Percentiles rank a stretch among this genome's conserved stretches.
Evolutionary conservation across 345 rosid genomes (phyloP).

Genomic region (Diplotaxis tenuifolia): DNA sequence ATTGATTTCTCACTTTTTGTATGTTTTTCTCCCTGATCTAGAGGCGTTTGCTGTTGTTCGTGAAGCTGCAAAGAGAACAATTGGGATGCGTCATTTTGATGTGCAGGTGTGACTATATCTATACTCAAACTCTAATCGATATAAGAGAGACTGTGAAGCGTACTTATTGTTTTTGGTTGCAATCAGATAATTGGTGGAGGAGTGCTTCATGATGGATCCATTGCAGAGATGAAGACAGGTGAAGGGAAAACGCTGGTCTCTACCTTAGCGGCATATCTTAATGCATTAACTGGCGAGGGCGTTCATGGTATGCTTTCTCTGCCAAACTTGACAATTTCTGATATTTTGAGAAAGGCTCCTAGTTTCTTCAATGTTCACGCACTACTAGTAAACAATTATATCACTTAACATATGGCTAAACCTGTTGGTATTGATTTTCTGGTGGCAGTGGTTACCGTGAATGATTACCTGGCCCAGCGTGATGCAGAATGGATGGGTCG

Average conservation of each 20-base stretch:
- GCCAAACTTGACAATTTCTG: neutral
- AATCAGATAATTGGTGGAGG: slow-evolving; percentile 91
- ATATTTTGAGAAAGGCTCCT: slow-evolving; percentile 4
- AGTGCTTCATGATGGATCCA: slow-evolving; percentile 95
- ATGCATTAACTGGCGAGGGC: slow-evolving; percentile 88
- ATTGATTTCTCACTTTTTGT: neutral
- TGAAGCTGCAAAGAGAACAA: slow-evolving; percentile 92
- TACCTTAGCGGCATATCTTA: slow-evolving; percentile 93
- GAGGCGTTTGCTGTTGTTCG: slow-evolving; percentile 97
- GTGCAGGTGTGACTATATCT: slow-evolving; percentile 65
- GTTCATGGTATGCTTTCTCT: slow-evolving; percentile 71
- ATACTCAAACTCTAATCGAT: neutral
- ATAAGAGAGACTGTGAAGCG: slow-evolving; percentile 5
- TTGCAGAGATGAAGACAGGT: slow-evolving; percentile 98
- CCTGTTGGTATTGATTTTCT: slow-evolving; percentile 25
- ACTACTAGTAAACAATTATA: neutral
- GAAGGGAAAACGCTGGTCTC: slow-evolving; percentile 97
- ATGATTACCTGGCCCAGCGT: slow-evolving; percentile 93
- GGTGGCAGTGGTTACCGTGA: slow-evolving; percentile 87
- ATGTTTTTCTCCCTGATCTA: slow-evolving; percentile 24
- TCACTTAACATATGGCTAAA: slow-evolving; percentile 1
- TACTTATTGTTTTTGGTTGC: slow-evolving; percentile 24
- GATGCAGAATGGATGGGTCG: slow-evolving; percentile 99
- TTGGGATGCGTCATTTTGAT: slow-evolving; percentile 99
- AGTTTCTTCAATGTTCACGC: neutral